Evolutionary conservation across 305 asterid genomes (phyloP).

Genomic region (Fraxinus sp.): DNA sequence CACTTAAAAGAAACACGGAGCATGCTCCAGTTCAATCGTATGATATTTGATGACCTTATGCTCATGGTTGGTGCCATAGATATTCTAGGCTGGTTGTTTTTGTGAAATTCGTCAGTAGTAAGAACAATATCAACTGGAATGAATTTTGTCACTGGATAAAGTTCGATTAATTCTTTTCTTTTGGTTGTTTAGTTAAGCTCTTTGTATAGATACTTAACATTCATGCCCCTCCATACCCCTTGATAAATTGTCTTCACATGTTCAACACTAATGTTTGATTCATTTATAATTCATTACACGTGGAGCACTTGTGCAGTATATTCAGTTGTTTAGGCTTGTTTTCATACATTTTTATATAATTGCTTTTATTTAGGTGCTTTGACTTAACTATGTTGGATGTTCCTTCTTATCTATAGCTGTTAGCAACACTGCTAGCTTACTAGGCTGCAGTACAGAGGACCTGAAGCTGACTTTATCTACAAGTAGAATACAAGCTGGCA

Average conservation of each 20-base stretch:
- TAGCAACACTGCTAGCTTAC: slow-evolving; percentile 64
- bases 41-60: neutral
- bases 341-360: slow-evolving; percentile 10
- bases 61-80: neutral
- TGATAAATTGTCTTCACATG: neutral
- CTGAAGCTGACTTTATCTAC: slow-evolving; percentile 70
- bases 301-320: neutral
- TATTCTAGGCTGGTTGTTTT: neutral
- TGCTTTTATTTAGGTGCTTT: slow-evolving; percentile 15
- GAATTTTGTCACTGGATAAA: neutral
- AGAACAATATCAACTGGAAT: neutral
- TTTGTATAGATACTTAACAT: neutral
- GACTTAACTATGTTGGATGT: slow-evolving; percentile 29
- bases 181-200: neutral
- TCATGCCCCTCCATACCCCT: neutral
- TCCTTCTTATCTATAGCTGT: slow-evolving; percentile 57
- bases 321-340: neutral
- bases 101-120: neutral
- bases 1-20: neutral
- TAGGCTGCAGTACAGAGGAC: slow-evolving; percentile 69
- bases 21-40: neutral
- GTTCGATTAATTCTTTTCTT: neutral
- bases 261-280: neutral
- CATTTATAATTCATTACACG: neutral
- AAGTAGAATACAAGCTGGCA: slow-evolving; percentile 62